A percentile compares a stretch with the other conserved stretches of the same genome.
These are phyloP conservation scores for Ceratobasidium sp. DNA, from an alignment of 1,284 basidiomycete genomes.

Conservation along the genomic window DNA sequence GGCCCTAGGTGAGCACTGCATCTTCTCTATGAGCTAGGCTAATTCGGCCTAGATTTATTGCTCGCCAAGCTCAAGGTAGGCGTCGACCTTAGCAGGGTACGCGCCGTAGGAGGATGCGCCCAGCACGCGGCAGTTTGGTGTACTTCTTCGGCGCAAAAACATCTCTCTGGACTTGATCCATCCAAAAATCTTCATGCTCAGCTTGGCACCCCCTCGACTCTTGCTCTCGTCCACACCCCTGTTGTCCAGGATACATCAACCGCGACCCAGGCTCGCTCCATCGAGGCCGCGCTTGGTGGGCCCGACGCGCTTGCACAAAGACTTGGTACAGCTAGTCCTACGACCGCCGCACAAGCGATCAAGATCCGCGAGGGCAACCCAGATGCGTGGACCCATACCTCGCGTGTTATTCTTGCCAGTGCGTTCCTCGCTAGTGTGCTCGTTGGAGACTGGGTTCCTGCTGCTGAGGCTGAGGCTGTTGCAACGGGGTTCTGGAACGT, in stretches of 20 bases:
- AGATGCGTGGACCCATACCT: slow-evolving; percentile 78
- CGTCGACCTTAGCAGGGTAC: slow-evolving; percentile 72
- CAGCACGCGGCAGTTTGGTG: slow-evolving; percentile 85
- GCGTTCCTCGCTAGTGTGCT: slow-evolving; percentile 77
- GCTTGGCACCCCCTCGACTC: slow-evolving; percentile 62
- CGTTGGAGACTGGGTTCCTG: slow-evolving; percentile 72
- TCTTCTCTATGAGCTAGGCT: slow-evolving; percentile 50
- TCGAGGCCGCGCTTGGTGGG: slow-evolving; percentile 77
- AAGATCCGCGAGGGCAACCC: slow-evolving; percentile 77
- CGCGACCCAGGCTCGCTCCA: slow-evolving; percentile 74
- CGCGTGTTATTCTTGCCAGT: slow-evolving; percentile 72
- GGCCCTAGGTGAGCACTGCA: slow-evolving; percentile 69
- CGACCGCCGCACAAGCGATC: slow-evolving; percentile 68
- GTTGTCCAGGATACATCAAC: slow-evolving; percentile 80
- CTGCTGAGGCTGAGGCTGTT: slow-evolving; percentile 79
- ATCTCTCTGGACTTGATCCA: slow-evolving; percentile 70
- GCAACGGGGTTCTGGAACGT: slow-evolving; percentile 80
- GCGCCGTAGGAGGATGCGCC: slow-evolving; percentile 76
- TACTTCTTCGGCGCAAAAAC: slow-evolving; percentile 73
- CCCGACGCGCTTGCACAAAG: slow-evolving; percentile 77
- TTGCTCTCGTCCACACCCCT: slow-evolving; percentile 78
- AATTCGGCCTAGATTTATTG: slow-evolving; percentile 65
- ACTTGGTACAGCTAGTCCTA: slow-evolving; percentile 65
- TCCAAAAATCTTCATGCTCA: slow-evolving; percentile 71
- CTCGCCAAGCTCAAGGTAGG: slow-evolving; percentile 75